Conservation (phyloP, 2,329 filamentous ascomycete species). For the Geoglossum cookeanum region DNA sequence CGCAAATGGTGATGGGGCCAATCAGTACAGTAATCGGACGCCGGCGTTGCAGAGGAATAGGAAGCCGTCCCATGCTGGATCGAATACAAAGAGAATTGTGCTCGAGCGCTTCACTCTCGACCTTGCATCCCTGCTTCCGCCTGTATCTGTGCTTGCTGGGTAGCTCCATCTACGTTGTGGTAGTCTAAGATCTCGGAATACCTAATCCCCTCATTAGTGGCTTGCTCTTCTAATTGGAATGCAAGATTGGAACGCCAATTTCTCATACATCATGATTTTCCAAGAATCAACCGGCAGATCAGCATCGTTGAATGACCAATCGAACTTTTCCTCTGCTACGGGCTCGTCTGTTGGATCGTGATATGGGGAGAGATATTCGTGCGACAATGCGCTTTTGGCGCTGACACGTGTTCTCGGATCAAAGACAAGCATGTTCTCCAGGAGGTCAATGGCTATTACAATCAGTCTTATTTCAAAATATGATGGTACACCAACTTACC, state of each 20-base stretch:
- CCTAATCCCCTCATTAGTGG: conserved; percentile 30
- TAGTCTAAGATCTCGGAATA: conserved; percentile 98
- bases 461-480: neutral
- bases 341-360: conserved; percentile 96
- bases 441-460: conserved; percentile 60
- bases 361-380: conserved; percentile 90
- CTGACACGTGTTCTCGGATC: conserved; percentile 92
- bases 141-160: conserved; percentile 6
- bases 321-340: conserved; percentile 89
- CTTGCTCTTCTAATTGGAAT: neutral
- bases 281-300: conserved; percentile 97
- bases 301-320: conserved; percentile 98
- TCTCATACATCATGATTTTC: conserved; percentile 97
- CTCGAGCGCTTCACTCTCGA: neutral
- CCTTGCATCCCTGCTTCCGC: neutral
- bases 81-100: neutral
- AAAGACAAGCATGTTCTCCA: conserved; percentile 95
- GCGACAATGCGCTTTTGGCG: conserved; percentile 65
- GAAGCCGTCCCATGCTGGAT: neutral
- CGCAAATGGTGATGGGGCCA: neutral
- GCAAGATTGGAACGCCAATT: neutral
- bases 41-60: neutral
- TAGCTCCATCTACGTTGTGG: conserved; percentile 60
- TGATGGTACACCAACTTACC: conserved; percentile 32
- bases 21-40: neutral